A percentile compares a stretch with the other conserved stretches of the same genome.
Evolutionary conservation across 2,329 filamentous ascomycete species (phyloP).

Genomic region (Macrophomina tecta): DNA sequence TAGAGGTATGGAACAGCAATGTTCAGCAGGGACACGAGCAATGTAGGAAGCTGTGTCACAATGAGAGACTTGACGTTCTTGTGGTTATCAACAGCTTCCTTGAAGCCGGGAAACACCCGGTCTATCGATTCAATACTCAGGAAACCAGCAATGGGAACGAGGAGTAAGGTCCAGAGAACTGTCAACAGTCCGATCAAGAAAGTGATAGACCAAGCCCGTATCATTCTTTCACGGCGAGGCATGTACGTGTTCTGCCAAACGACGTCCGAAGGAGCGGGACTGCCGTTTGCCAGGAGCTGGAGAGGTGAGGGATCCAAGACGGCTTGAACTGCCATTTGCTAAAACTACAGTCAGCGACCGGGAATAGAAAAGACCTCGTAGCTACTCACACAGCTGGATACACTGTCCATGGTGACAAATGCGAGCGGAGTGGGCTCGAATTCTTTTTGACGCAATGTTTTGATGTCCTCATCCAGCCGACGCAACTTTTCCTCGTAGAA

Average conservation of each 20-base stretch:
- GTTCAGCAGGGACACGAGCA: conserved; percentile 85
- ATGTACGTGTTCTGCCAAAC: conserved; percentile 94
- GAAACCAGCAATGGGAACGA: conserved; percentile 78
- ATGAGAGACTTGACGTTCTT: conserved; percentile 76
- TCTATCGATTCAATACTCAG: conserved; percentile 82
- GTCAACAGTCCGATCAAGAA: conserved; percentile 81
- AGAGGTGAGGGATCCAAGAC: conserved; percentile 89
- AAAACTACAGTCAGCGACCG: not conserved
- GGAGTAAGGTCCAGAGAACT: conserved; percentile 84
- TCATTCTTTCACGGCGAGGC: conserved; percentile 72
- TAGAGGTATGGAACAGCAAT: conserved; percentile 92
- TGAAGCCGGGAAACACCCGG: conserved; percentile 73
- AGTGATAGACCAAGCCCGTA: conserved; percentile 84
- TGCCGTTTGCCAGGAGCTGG: conserved; percentile 81
- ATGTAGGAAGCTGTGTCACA: conserved; percentile 84
- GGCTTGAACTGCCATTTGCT: conserved; percentile 94
- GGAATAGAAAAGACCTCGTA: not conserved
- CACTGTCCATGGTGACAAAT: conserved; percentile 97
- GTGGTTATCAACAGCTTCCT: conserved; percentile 70
- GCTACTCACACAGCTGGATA: conserved; percentile 66
- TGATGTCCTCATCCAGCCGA: conserved; percentile 76
- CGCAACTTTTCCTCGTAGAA: conserved; percentile 90
- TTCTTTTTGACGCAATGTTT: conserved; percentile 71
- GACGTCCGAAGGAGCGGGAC: conserved; percentile 89
- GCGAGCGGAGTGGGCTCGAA: conserved; percentile 83